Conservation (phyloP, 208 protist species). For the Tritrichomonas foetus region DNA sequence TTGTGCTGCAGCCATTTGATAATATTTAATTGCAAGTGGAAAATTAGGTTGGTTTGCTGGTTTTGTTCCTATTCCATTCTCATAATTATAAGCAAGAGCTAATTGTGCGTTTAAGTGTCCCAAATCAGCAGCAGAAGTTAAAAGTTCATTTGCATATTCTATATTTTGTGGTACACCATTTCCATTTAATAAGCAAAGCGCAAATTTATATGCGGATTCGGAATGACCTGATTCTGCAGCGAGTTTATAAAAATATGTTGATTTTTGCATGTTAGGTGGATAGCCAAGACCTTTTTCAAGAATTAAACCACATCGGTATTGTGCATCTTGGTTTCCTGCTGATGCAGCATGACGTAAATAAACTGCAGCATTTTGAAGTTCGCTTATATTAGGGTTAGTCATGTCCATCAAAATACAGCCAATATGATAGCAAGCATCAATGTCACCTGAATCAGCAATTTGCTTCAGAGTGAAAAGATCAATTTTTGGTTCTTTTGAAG, state of each 20-base stretch:
- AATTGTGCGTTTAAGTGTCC: background rate
- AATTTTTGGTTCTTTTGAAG: too few relatives aligned
- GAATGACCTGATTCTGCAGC: background rate
- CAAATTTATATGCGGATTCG: background rate
- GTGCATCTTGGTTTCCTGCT: background rate
- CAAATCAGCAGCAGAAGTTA: background rate
- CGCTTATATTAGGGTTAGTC: background rate
- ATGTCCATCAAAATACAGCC: background rate
- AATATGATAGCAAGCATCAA: background rate
- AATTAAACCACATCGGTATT: background rate
- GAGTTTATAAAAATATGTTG: background rate
- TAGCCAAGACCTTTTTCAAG: background rate
- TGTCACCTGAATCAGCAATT: background rate
- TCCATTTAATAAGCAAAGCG: background rate
- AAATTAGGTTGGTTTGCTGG: too few relatives aligned
- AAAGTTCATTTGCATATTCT: background rate
- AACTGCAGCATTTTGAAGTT: background rate
- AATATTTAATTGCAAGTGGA: background rate
- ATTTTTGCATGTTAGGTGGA: background rate
- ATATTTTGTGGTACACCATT: background rate
- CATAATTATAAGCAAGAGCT: background rate
- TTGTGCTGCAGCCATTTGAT: background rate
- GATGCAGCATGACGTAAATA: background rate
- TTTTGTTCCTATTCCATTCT: background rate
- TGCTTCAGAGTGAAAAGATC: background rate